These are phyloP conservation scores for Inonotus obliquus DNA, from an alignment of 1,284 basidiomycete genomes.

Conservation along the genomic window DNA sequence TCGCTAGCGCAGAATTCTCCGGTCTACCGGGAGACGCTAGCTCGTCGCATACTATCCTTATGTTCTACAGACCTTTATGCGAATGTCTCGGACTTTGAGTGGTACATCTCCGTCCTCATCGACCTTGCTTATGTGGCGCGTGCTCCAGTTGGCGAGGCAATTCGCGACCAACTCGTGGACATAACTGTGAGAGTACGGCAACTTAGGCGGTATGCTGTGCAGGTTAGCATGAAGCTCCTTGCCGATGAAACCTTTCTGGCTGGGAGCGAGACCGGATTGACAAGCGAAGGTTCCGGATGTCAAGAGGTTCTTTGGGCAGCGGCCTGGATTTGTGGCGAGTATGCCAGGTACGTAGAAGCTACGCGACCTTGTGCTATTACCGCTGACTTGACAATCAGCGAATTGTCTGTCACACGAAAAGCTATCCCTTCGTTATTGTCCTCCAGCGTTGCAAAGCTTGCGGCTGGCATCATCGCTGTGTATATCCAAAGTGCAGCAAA, in stretches of 20 bases:
- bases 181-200: slow-evolving; percentile 79
- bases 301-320: slow-evolving; percentile 87
- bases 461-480: slow-evolving; percentile 61
- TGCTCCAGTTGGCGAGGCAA: slow-evolving; percentile 68
- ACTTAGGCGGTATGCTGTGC: slow-evolving; percentile 74
- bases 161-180: slow-evolving; percentile 84
- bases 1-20: slow-evolving; percentile 60
- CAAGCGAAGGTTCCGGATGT: slow-evolving; percentile 60
- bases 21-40: slow-evolving; percentile 79
- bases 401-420: slow-evolving; percentile 66
- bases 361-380: background rate
- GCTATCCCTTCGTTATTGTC: slow-evolving; percentile 66
- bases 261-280: slow-evolving; percentile 32
- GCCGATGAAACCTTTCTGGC: slow-evolving; percentile 68
- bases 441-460: slow-evolving; percentile 46
- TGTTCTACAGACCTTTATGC: slow-evolving; percentile 82
- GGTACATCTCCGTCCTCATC: slow-evolving; percentile 92
- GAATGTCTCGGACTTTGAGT: slow-evolving; percentile 90
- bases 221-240: slow-evolving; percentile 75
- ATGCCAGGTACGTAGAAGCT: slow-evolving; percentile 52
- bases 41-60: slow-evolving; percentile 78
- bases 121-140: slow-evolving; percentile 84
- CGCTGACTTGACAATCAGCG: slow-evolving; percentile 36
- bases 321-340: slow-evolving; percentile 95
- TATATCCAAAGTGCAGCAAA: slow-evolving; percentile 85